Base-by-base conservation (phyloP, 2,329 filamentous ascomycete genomes). In the Pseudogymnoascus sp. region DNA sequence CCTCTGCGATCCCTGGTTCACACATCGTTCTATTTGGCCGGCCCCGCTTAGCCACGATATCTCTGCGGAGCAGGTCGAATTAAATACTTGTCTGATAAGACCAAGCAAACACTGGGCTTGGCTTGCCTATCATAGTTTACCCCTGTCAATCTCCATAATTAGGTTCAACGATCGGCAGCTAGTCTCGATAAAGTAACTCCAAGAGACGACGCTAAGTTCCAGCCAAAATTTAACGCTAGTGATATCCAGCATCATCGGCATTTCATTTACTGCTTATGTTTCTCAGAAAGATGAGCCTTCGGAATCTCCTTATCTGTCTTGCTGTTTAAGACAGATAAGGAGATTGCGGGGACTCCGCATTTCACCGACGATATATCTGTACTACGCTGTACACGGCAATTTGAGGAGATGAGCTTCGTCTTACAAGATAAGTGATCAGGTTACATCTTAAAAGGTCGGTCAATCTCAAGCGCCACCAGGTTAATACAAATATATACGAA, bases 291-390 rank as follows among this genome's bases (percentile, higher is more conserved):
- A 33, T 23, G 23, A 53, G 26, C 2, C 26, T 8, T 28, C 4
- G 26, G 6, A 28, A 28, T 28, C 26, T 28, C 26, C 26, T 50
- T 28, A 38, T 38, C 36, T 38, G 36, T 28, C 15, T 28, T 17
- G 23, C n/a, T n/a, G n/a, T n/a, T n/a, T n/a, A 57, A 19, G n/a
- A 33, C n/a, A 17, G 47, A 53, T 53, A 57, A 57, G 10, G 28
- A 33, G 28, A 57, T 57, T 57, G 50, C 50, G 50, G 50, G n/a
- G 50, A 57, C 50, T 19, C 50, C 17, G 50, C 50, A 57, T 33
- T 31, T 13, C 28, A 33, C n/a, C 13, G 50, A 11, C 5, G 13
- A 33, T 57, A 5, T n/a, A 33, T 33, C 4, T 13, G 19, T 2
- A 4, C 50, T 57, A 57, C 3, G 10, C 50, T 57, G 4, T 33